These are phyloP conservation scores for Pseudomassariella vexata DNA, from an alignment of 2,329 filamentous ascomycete species.

Conservation along the genomic window DNA sequence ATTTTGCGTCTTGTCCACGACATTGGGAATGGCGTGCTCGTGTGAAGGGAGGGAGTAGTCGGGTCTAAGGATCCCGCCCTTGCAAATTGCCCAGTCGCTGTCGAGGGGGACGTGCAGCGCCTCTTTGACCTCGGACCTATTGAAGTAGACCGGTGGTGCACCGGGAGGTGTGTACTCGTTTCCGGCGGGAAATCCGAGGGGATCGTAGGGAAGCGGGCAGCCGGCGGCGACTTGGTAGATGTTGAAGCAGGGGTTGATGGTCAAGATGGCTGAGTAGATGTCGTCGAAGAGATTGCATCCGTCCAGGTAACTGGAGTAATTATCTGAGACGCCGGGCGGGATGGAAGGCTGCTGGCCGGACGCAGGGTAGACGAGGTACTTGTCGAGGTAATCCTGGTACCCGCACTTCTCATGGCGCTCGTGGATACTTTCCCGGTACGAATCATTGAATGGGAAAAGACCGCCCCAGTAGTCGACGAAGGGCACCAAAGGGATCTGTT, in stretches of 20 bases:
- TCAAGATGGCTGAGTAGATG: conserved; percentile 46
- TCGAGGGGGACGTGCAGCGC: conserved; percentile 22
- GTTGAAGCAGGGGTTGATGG: conserved; percentile 73
- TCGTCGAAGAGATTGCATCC: conserved; percentile 44
- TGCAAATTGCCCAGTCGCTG: conserved; percentile 51
- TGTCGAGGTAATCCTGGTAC: conserved; percentile 53
- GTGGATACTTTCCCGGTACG: conserved; percentile 46
- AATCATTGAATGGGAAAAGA: conserved; percentile 60
- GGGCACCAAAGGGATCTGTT: conserved; percentile 43
- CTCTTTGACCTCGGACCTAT: conserved; percentile 18
- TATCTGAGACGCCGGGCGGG: conserved; percentile 36
- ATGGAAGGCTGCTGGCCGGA: conserved; percentile 49
- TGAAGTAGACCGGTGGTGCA: conserved; percentile 44
- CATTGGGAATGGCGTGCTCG: conserved; percentile 53
- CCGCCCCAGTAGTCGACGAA: conserved; percentile 56
- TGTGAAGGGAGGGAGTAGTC: conserved; percentile 47
- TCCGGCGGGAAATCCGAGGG: conserved; percentile 29
- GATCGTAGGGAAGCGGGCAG: conserved; percentile 64
- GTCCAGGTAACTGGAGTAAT: conserved; percentile 13
- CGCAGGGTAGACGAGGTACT: conserved; percentile 65
- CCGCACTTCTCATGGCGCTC: conserved; percentile 51
- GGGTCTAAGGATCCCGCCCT: conserved; percentile 29
- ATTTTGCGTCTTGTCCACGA: conserved; percentile 65
- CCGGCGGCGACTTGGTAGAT: conserved; percentile 68
- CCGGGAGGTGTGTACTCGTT: conserved; percentile 6